These are phyloP conservation scores for Coniochaeta ligniaria DNA, from an alignment of 2,329 filamentous ascomycete genomes.

Conservation along the genomic window DNA sequence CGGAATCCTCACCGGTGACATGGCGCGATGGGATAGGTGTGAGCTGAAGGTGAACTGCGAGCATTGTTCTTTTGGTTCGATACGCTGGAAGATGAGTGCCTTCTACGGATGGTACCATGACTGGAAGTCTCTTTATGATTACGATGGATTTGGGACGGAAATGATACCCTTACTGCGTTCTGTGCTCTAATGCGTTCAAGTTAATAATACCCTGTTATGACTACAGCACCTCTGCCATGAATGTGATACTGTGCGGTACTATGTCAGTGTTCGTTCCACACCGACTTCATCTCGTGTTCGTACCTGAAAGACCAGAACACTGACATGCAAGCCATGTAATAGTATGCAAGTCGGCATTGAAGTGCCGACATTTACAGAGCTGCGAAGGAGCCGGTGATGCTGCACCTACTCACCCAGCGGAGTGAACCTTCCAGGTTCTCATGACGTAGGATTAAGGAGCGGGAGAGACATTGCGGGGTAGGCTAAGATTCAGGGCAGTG, in stretches of 20 bases:
- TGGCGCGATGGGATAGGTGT: not conserved
- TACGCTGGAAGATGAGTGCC: not conserved
- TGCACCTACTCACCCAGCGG: too few relatives aligned
- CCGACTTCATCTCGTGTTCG: not conserved
- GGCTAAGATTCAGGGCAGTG: too few relatives aligned
- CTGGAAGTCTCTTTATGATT: not conserved
- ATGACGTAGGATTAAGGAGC: not conserved
- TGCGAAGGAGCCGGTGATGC: too few relatives aligned
- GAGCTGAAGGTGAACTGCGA: not conserved
- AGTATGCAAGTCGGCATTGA: not conserved
- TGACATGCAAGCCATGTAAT: too few relatives aligned
- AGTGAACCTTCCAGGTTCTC: too few relatives aligned
- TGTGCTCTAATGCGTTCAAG: not conserved
- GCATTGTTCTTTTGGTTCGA: not conserved
- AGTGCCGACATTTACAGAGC: not conserved
- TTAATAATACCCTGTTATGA: not conserved
- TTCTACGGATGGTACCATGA: not conserved
- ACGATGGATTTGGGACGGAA: not conserved
- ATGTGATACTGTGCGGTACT: too few relatives aligned
- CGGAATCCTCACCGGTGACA: too few relatives aligned
- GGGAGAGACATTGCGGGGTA: slow-evolving; percentile 1
- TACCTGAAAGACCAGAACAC: too few relatives aligned
- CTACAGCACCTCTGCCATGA: not conserved
- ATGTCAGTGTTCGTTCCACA: too few relatives aligned
- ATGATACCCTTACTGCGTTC: not conserved